phyloP scores from a whole-genome alignment of 352 stramenopile species.

The Globisporangium nagaii region DNA sequence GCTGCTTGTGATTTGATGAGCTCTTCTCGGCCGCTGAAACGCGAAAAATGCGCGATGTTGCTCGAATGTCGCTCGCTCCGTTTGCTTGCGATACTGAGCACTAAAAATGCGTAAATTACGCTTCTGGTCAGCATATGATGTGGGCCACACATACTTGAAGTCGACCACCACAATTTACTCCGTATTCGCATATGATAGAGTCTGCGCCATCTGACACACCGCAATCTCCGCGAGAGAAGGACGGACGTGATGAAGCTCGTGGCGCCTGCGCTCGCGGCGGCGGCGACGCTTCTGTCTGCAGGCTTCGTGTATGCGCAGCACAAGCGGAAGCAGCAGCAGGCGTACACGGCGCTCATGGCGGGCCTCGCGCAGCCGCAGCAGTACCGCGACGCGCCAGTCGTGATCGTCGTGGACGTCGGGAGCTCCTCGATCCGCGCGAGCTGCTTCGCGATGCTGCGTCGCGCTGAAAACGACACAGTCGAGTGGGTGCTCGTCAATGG shows the following conservation, averaged over 20 bases:
- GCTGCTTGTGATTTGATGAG: constrained; percentile 4
- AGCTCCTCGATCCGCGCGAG: constrained; percentile 91
- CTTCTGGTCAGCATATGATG: no score
- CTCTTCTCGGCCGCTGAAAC: constrained; percentile 3
- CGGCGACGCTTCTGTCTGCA: constrained; percentile 1
- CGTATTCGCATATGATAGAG: not conserved
- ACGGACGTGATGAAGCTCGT: constrained; percentile 3
- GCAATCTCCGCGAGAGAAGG: no score
- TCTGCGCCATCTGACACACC: not conserved
- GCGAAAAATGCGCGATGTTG: no score
- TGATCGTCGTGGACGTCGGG: constrained; percentile 88
- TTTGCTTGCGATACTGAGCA: no score
- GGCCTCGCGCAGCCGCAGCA: constrained; percentile 29
- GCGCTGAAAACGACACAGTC: not conserved
- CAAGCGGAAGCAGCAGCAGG: constrained; percentile 13
- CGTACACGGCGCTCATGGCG: constrained; percentile 15
- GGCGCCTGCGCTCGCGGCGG: not conserved
- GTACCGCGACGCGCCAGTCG: constrained; percentile 40
- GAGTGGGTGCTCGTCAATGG: constrained; percentile 63
- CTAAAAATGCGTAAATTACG: no score
- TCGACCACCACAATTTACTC: not conserved
- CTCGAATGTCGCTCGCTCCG: no score
- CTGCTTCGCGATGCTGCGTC: constrained; percentile 62
- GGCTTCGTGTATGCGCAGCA: not conserved
- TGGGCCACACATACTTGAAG: constrained; percentile 1